phyloP scores from a whole-genome alignment of 768 basidiomycete genomes.

The Mrakia frigida region DNA sequence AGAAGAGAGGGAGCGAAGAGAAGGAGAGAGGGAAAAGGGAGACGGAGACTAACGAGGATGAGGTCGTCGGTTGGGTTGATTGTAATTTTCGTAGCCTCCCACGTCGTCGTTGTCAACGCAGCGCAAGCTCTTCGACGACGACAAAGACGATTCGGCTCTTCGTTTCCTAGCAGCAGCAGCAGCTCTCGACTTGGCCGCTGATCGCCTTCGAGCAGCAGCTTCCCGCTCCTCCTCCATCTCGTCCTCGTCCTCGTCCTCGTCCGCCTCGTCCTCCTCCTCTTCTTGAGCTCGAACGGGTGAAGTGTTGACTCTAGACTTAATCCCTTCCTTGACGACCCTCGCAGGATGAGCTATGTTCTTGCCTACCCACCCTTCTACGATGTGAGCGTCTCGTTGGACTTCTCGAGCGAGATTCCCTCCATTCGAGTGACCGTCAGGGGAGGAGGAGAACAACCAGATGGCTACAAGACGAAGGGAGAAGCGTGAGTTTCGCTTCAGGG shows the following conservation, averaged over 20 bases:
- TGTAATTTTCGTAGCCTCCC: too few species aligned
- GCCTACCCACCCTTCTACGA: conserved; percentile 3
- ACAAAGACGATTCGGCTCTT: too few species aligned
- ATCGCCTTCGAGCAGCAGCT: neutral
- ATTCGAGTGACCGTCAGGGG: conserved; percentile 1
- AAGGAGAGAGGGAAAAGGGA: neutral
- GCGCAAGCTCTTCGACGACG: neutral
- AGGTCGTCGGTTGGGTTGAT: neutral
- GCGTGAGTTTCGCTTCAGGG: too few species aligned
- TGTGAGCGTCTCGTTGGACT: neutral
- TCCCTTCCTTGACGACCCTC: neutral
- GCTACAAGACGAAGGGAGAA: neutral
- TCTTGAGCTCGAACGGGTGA: neutral
- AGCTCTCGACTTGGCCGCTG: too few species aligned
- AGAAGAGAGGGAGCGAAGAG: neutral
- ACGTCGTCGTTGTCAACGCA: neutral
- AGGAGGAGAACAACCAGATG: conserved; percentile 9
- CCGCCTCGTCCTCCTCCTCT: neutral
- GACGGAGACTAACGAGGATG: neutral
- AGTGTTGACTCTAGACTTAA: neutral
- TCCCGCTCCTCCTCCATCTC: neutral
- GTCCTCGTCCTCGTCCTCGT: neutral
- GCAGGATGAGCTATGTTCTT: neutral
- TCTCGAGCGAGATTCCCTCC: neutral
- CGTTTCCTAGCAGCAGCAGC: neutral